Evolutionary conservation across 306 rosid genomes (phyloP), one percentile per base, ranked within the genome.

Genomic region (Prunus davidiana): DNA sequence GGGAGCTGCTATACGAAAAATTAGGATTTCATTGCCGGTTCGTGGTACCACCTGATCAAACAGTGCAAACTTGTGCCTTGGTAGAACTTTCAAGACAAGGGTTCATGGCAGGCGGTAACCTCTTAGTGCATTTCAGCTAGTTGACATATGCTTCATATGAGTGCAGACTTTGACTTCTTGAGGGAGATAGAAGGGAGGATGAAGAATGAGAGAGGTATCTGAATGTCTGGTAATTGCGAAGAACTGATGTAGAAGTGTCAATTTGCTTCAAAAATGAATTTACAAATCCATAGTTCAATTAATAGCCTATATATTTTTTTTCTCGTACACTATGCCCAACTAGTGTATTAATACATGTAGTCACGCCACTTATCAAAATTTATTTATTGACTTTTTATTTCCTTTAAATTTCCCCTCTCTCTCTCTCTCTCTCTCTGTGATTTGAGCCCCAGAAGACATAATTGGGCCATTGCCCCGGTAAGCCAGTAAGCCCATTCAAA

Each of bases 121-220:
- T 64, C 51, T 28, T 77, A 71, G 78, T 71, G 71, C 69, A 83
- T 71, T 38, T 76, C 16, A 38, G 74, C 71, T 81, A 60, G 51
- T 50, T 32, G 79, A 73, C 24, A 58, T 75, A 52, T 78, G 68
- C 75, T 65, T 79, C 78, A 68, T 51, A 78, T 81, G 77, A 83
- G 76, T 79, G 57, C 83, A 60, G 64, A 63, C 62, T 68, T 60
- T 49, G 67, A 24, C 56, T 68, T 76, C 62, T 69, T 68, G 78
- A 54, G 50, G 63, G 76, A 66, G 47, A 7, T 43, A 11, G 58
- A 58, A 12, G 77, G 32, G 50, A 71, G n/a, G 46, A 43, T 43
- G 60, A 46, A 61, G 57, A 63, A 71, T 65, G 77, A 78, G 55
- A 73, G 64, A 79, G 70, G 52, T 56, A 72, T 51, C 67, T 71